Conservation (phyloP, 2,329 filamentous ascomycete species). For the Xylariomycetidae sp. region DNA sequence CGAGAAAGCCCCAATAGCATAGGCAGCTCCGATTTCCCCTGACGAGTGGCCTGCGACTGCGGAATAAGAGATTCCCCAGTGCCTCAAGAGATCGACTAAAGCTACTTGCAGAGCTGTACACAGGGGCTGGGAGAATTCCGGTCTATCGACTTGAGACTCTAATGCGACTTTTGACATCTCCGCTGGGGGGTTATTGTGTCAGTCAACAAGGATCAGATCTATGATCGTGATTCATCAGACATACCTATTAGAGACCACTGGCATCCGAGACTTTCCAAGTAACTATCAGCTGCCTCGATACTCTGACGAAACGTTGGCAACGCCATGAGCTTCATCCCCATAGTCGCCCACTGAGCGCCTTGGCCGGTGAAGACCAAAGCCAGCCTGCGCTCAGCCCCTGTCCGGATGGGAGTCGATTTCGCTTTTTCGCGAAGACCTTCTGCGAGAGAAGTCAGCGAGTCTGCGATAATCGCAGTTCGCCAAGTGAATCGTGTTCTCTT, state of each 20-base stretch:
- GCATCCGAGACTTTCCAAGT: background rate
- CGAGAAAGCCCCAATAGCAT: constrained; percentile 1
- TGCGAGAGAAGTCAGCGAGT: constrained; percentile 3
- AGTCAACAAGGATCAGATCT: too few species aligned
- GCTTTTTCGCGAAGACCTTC: constrained; percentile 3
- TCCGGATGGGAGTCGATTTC: constrained; percentile 1
- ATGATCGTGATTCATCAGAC: background rate
- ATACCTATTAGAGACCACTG: background rate
- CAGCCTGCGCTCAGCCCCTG: background rate
- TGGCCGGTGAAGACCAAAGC: constrained; percentile 5
- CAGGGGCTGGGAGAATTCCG: constrained; percentile 3
- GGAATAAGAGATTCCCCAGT: background rate
- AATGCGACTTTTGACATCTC: background rate
- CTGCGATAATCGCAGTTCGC: constrained; percentile 5
- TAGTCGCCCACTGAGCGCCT: constrained; percentile 4
- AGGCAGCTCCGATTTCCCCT: constrained; percentile 5
- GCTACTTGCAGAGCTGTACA: constrained; percentile 3
- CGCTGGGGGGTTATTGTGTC: too few species aligned
- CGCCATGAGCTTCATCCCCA: constrained; percentile 9
- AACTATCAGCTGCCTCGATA: background rate
- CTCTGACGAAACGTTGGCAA: background rate
- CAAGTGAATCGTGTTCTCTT: constrained; percentile 9
- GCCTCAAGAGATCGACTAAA: constrained; percentile 1
- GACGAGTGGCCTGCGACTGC: constrained; percentile 4
- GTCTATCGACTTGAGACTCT: background rate